These are phyloP conservation scores for Apium graveolens DNA, from an alignment of 129 eudicot genomes.

Conservation along the genomic window DNA sequence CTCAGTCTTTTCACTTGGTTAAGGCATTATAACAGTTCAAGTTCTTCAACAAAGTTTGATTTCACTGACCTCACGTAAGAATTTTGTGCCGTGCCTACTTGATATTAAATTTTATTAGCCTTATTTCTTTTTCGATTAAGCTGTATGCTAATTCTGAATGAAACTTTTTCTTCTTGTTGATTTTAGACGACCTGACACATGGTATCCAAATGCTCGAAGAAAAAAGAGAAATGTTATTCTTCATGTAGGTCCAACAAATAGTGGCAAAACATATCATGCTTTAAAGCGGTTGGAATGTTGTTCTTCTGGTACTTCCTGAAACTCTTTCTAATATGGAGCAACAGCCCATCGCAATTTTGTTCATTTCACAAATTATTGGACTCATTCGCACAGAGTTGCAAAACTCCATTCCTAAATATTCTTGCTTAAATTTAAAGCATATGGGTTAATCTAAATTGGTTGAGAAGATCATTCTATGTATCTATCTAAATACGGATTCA, in stretches of 20 bases:
- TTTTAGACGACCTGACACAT: conserved; percentile 80
- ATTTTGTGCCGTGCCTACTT: not conserved
- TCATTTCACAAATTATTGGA: not conserved
- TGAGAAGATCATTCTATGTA: not conserved
- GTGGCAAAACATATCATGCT: conserved; percentile 92
- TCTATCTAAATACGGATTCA: conserved; percentile 4
- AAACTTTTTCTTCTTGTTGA: conserved; percentile 8
- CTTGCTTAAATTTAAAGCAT: not conserved
- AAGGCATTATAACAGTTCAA: conserved; percentile 43
- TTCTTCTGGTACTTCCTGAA: conserved; percentile 52
- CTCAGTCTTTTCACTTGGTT: conserved; percentile 19
- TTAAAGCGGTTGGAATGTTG: conserved; percentile 66
- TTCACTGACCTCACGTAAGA: conserved; percentile 97
- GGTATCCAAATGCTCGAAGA: conserved; percentile 89
- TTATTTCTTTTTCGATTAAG: not conserved
- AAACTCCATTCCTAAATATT: not conserved
- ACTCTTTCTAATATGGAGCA: not conserved
- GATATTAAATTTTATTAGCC: not conserved
- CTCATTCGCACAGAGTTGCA: not conserved
- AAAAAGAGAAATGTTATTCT: conserved; percentile 67
- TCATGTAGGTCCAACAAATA: conserved; percentile 97
- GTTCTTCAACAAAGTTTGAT: conserved; percentile 44
- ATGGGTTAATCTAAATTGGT: not conserved
- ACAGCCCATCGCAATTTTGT: not conserved
- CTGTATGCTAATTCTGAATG: not conserved